A percentile compares a stretch with the other conserved stretches of the same genome.
These are phyloP conservation scores for Dactylonectria estremocensis DNA, from an alignment of 2,329 filamentous ascomycete species.

Conservation along the genomic window DNA sequence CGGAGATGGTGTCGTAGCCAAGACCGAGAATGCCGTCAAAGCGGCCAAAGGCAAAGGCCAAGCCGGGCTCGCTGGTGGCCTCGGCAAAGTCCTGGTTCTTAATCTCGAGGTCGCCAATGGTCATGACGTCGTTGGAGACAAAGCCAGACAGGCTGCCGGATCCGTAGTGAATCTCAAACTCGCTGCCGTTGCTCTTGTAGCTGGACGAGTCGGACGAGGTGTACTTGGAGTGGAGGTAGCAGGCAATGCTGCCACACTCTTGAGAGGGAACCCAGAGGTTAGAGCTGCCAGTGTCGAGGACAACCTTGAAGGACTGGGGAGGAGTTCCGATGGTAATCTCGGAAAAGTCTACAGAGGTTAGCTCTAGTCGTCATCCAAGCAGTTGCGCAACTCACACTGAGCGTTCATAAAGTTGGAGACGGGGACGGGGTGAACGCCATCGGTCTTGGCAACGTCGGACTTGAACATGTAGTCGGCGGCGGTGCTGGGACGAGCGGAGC, in stretches of 20 bases:
- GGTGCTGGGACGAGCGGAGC: slow-evolving; percentile 72
- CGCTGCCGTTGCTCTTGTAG: slow-evolving; percentile 93
- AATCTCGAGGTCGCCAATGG: slow-evolving; percentile 90
- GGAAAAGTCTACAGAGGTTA: slow-evolving; percentile 82
- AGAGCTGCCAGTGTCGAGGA: slow-evolving; percentile 98
- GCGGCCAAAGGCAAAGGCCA: slow-evolving; percentile 97
- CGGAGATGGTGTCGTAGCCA: slow-evolving; percentile 96
- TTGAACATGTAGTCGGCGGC: slow-evolving; percentile 86
- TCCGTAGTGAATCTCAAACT: slow-evolving; percentile 95
- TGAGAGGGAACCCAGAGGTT: slow-evolving; percentile 98
- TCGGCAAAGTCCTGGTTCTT: slow-evolving; percentile 96
- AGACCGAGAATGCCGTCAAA: slow-evolving; percentile 98
- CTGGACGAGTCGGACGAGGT: slow-evolving; percentile 90
- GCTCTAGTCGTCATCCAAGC: not conserved
- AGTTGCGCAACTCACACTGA: slow-evolving; percentile 80
- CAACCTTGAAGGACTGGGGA: slow-evolving; percentile 96
- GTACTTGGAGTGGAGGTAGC: slow-evolving; percentile 98
- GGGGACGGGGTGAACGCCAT: slow-evolving; percentile 84
- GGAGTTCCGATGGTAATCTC: slow-evolving; percentile 95
- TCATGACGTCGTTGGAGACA: slow-evolving; percentile 88
- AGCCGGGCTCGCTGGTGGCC: slow-evolving; percentile 93
- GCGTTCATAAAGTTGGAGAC: slow-evolving; percentile 99
- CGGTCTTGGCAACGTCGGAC: slow-evolving; percentile 76
- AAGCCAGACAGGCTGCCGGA: slow-evolving; percentile 95
- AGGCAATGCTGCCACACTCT: slow-evolving; percentile 94